These are phyloP conservation scores for Lactarius trivialis DNA, from an alignment of 768 basidiomycete genomes.

Conservation along the genomic window DNA sequence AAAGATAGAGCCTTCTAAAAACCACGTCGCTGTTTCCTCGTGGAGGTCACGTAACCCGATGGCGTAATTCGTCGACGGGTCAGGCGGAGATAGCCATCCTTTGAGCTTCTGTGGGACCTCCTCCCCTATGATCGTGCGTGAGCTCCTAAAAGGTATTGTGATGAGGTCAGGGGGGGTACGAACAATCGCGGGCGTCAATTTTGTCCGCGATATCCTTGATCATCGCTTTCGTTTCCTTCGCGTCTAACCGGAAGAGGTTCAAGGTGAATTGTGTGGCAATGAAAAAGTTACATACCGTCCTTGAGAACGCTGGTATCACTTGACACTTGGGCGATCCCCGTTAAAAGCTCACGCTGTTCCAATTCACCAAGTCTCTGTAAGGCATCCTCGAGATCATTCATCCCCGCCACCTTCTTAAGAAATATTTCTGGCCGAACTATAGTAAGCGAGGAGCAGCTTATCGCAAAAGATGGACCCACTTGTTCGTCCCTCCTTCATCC, in stretches of 20 bases:
- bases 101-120: no score
- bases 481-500: neutral
- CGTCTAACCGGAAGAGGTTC: no score
- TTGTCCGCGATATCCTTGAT: no score
- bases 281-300: neutral
- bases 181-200: no score
- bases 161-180: no score
- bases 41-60: neutral
- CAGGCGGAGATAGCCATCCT: no score
- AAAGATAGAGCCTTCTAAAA: neutral
- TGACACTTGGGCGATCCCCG: neutral
- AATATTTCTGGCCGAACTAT: neutral
- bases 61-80: no score
- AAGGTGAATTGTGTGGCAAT: neutral
- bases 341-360: neutral
- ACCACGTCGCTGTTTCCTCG: neutral
- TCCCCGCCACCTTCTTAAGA: neutral
- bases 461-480: neutral
- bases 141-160: no score
- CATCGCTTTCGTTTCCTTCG: no score
- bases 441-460: neutral
- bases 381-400: neutral
- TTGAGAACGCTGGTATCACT: neutral
- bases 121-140: no score
- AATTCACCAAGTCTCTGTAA: neutral